These are phyloP conservation scores for Trichoderma cornu-damae DNA, from an alignment of 2,329 filamentous ascomycete species.

Conservation along the genomic window DNA sequence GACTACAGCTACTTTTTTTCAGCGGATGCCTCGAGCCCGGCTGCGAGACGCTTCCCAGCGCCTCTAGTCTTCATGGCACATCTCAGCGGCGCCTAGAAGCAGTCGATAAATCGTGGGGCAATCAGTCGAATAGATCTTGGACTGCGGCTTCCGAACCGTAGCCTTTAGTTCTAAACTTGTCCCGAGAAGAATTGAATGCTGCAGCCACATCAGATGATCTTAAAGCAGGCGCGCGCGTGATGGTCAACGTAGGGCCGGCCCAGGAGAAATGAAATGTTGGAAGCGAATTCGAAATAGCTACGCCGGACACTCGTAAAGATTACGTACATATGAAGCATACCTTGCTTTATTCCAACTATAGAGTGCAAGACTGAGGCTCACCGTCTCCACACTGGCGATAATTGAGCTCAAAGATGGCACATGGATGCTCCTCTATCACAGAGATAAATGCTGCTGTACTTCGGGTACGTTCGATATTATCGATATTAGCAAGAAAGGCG, in stretches of 20 bases:
- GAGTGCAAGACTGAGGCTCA: background rate
- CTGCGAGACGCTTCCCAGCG: background rate
- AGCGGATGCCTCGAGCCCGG: background rate
- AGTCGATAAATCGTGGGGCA: background rate
- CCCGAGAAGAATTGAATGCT: background rate
- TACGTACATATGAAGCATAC: background rate
- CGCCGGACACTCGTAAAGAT: background rate
- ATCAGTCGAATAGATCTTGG: background rate
- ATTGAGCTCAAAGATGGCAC: background rate
- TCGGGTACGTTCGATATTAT: background rate
- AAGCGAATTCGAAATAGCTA: background rate
- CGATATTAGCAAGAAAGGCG: background rate
- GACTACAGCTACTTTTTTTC: background rate
- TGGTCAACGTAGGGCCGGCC: background rate
- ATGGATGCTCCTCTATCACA: background rate
- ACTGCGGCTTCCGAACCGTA: background rate
- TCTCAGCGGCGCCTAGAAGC: too few species aligned
- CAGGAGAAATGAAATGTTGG: background rate
- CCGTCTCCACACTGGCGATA: background rate
- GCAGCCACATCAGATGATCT: background rate
- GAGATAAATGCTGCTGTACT: background rate
- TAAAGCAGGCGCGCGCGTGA: background rate
- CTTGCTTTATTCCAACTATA: background rate
- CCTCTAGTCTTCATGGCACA: too few species aligned
- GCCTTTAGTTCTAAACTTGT: conserved; percentile 4